These are phyloP conservation scores for Alternaria sp. DNA, from an alignment of 2,329 filamentous ascomycete genomes.

Conservation along the genomic window DNA sequence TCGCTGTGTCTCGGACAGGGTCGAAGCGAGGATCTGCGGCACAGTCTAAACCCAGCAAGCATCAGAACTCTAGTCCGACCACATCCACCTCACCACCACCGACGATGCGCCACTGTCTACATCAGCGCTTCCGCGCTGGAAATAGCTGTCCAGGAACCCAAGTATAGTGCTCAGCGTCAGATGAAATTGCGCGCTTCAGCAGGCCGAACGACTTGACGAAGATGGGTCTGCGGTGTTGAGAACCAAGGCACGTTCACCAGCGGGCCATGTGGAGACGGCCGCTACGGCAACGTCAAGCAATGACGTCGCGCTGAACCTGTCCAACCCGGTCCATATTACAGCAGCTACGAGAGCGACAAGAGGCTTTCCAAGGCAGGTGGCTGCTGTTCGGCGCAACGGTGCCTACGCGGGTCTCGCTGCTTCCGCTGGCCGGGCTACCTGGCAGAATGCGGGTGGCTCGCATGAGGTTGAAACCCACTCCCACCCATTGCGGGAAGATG, in stretches of 20 bases:
- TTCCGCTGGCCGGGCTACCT: constrained; percentile 39
- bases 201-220: constrained; percentile 17
- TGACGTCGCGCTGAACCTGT: constrained; percentile 12
- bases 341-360: constrained; percentile 20
- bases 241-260: not conserved
- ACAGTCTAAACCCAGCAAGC: constrained; percentile 35
- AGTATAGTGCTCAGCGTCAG: constrained; percentile 23
- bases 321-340: constrained; percentile 3
- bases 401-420: constrained; percentile 40
- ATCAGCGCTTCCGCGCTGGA: constrained; percentile 23
- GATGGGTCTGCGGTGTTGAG: not conserved
- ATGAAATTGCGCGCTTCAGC: constrained; percentile 20
- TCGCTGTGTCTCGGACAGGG: constrained; percentile 31
- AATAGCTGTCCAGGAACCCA: constrained; percentile 12
- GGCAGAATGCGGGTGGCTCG: constrained; percentile 29
- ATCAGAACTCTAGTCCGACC: constrained; percentile 36
- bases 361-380: constrained; percentile 24
- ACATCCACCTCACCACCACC: constrained; percentile 32
- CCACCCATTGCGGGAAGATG: constrained; percentile 36
- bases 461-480: constrained; percentile 48
- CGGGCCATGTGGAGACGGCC: not conserved
- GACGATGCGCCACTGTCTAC: constrained; percentile 16
- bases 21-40: constrained; percentile 39
- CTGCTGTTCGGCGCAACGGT: constrained; percentile 18
- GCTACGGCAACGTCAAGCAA: not conserved